Evolutionary conservation across 1,139 yeast genomes (phyloP).

Genomic region (Pichia sp.): DNA sequence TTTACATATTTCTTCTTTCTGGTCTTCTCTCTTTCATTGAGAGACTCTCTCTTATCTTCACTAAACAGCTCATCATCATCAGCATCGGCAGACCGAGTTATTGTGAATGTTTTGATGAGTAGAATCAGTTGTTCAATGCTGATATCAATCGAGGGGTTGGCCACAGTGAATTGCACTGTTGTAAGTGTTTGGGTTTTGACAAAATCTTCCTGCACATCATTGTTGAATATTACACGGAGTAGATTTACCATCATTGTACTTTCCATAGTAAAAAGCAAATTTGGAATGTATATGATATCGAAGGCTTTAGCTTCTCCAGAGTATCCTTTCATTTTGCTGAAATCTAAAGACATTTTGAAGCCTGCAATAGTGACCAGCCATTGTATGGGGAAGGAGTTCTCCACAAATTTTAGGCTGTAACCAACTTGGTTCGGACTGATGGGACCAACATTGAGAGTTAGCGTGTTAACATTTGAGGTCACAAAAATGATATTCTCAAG

Average conservation of each 20-base stretch:
- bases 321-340: conserved; percentile 22
- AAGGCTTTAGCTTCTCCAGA: conserved; percentile 13
- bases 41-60: no score
- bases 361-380: conserved; percentile 34
- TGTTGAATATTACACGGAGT: conserved; percentile 12
- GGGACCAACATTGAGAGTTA: conserved; percentile 27
- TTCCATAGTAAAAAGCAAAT: conserved; percentile 43
- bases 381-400: conserved; percentile 49
- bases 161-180: conserved; percentile 16
- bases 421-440: conserved; percentile 44
- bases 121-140: conserved; percentile 22
- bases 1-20: not conserved
- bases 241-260: conserved; percentile 39
- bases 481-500: conserved; percentile 26
- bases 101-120: conserved; percentile 12
- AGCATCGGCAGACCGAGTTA: no score
- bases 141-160: conserved; percentile 21
- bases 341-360: conserved; percentile 35
- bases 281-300: conserved; percentile 49
- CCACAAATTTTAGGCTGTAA: conserved; percentile 47
- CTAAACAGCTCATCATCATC: no score
- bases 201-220: conserved; percentile 2
- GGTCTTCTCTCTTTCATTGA: no score
- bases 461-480: conserved; percentile 29
- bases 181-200: conserved; percentile 14